Percentiles rank a stretch among this genome's conserved stretches.
These are phyloP conservation scores for Sporothrix brunneoviolacea DNA, from an alignment of 2,329 filamentous ascomycete species.

Conservation along the genomic window DNA sequence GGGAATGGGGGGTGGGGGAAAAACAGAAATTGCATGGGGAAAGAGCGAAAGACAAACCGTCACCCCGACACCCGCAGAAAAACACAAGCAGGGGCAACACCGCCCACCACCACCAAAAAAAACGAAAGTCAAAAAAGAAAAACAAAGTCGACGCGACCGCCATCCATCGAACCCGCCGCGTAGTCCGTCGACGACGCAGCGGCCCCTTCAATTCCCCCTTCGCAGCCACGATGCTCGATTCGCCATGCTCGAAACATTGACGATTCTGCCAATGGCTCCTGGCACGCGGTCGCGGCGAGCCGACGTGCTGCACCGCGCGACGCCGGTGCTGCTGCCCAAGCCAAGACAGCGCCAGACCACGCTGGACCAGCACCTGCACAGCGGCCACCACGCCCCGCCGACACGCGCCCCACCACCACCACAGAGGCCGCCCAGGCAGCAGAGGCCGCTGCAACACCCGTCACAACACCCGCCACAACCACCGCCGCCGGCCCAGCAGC, in stretches of 20 bases:
- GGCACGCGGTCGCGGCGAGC: constrained; percentile 21
- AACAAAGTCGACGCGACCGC: neutral
- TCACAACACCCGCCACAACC: neutral
- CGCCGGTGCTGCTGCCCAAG: constrained; percentile 18
- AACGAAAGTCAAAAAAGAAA: constrained; percentile 6
- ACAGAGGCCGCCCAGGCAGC: neutral
- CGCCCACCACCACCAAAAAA: no score
- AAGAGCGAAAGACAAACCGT: neutral
- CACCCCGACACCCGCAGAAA: neutral
- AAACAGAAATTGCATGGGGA: constrained; percentile 7
- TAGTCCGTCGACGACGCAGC: neutral
- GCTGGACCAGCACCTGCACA: constrained; percentile 14
- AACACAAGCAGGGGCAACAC: neutral
- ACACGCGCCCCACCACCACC: neutral
- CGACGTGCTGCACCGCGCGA: constrained; percentile 15
- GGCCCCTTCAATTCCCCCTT: neutral
- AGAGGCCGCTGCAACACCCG: neutral
- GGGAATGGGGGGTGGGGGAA: neutral
- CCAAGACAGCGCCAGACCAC: constrained; percentile 15
- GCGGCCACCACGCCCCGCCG: neutral
- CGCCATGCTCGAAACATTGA: constrained; percentile 19
- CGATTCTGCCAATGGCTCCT: constrained; percentile 19
- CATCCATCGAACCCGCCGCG: neutral
- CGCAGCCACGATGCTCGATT: constrained; percentile 9
- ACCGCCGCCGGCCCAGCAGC: neutral